Evolutionary conservation across 495 filamentous ascomycete species (phyloP).

Genomic region (Xylaria flabelliformis): DNA sequence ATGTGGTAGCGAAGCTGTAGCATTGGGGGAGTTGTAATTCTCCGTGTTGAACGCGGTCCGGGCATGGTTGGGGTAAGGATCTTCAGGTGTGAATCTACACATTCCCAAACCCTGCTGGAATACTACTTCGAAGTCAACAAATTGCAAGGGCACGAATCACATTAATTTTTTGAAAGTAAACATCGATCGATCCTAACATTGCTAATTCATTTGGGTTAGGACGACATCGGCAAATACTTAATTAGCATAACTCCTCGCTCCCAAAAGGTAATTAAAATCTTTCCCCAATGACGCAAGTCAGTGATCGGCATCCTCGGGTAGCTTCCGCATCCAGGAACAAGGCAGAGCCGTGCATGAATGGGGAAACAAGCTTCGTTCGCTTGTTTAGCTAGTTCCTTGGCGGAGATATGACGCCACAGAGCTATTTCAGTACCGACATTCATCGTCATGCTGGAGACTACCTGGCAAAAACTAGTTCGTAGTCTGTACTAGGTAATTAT

Average conservation of each 20-base stretch:
- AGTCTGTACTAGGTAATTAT: neutral
- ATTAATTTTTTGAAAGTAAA: neutral
- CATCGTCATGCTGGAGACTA: neutral
- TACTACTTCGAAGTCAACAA: neutral
- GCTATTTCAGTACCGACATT: neutral
- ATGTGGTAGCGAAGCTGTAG: conserved; percentile 10
- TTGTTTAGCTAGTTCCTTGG: conserved; percentile 16
- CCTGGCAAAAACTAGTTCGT: neutral
- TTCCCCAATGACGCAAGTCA: neutral
- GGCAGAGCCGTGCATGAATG: neutral
- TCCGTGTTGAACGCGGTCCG: conserved; percentile 11
- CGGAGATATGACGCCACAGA: conserved; percentile 20
- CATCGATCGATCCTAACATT: neutral
- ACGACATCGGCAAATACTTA: conserved; percentile 1
- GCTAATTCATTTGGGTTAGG: neutral
- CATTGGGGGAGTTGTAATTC: conserved; percentile 21
- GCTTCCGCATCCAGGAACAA: conserved; percentile 24
- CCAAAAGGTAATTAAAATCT: neutral
- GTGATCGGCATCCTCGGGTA: conserved; percentile 1
- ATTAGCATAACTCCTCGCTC: neutral
- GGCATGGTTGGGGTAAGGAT: conserved; percentile 12
- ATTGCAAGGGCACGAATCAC: neutral
- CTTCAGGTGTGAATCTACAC: neutral
- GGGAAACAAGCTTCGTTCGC: conserved; percentile 2
- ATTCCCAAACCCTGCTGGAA: neutral